Base-by-base conservation (phyloP, 192 early-diverging fungal genomes). In the Backusella morwellensis region DNA sequence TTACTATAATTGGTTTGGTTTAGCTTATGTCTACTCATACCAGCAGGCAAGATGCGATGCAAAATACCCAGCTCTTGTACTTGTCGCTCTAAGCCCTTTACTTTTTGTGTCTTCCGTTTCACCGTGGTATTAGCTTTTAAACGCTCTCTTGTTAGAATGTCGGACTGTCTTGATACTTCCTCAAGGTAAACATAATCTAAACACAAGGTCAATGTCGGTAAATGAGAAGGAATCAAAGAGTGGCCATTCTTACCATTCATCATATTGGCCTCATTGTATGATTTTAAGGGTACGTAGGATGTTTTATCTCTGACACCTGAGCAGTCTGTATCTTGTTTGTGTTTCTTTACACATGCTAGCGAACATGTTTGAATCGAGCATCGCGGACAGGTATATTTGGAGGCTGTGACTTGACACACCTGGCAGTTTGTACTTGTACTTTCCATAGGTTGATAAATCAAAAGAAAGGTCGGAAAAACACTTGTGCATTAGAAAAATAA, bases 371-470 rank as follows among this genome's bases (percentile, higher is more conserved):
- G 84, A 42, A 80, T 72, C 26, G 79, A 70, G 54, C 93, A 94
- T n/a, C 89, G 83, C 19, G 93, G 93, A 71, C 93, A 94, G 71
- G 87, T 90, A 82, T 94, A 94, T 75, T 90, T 92, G 29, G 81
- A 84, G 5, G 72, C 42, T 34, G 78, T 54, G 0, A 66, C 21
- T 19, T 82, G 68, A 72, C 90, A 91, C 35, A 85, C 75, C 66
- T 92, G 81, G 68, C 88, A 89, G 3, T 59, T 59, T 59, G 56
- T 59, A 59, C 23, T n/a, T 59, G 3, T 59, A 26, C 29, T 26
- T 59, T 59, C 23, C 11, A 26, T 59, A 59, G 14, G 56, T 59
- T 29, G 11, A 59, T 12, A 23, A 56, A 56, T 11, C 8, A 23
- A 7, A 59, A 26, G 21, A 14, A 29, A 29, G 6, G 56, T 29